These are phyloP conservation scores for Kalanchoe fedtschenkoi DNA, from an alignment of 164 flowering plant genomes.

Conservation along the genomic window DNA sequence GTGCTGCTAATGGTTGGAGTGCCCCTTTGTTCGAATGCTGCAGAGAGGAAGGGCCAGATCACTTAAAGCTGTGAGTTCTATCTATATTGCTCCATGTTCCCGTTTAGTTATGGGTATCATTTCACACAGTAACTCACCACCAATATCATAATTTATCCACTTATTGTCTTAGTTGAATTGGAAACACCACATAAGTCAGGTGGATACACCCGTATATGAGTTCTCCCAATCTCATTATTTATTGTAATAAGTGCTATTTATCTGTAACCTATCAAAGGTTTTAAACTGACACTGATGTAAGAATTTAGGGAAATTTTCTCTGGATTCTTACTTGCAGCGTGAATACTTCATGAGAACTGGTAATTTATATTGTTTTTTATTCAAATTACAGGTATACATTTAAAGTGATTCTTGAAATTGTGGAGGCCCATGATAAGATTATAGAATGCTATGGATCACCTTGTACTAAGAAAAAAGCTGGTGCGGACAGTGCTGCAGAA, in stretches of 20 bases:
- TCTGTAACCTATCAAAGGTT: background rate
- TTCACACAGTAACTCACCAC: too few species aligned
- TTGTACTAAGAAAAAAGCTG: slow-evolving; percentile 47
- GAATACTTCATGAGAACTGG: background rate
- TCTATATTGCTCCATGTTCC: background rate
- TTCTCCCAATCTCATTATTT: background rate
- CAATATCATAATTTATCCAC: too few species aligned
- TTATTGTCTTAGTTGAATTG: background rate
- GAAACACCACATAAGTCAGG: background rate
- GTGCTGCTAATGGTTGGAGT: slow-evolving; percentile 58
- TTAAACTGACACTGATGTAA: background rate
- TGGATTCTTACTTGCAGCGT: background rate
- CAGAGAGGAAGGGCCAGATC: slow-evolving; percentile 68
- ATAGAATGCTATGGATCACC: slow-evolving; percentile 57
- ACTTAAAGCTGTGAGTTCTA: slow-evolving; percentile 55
- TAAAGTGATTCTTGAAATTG: slow-evolving; percentile 51
- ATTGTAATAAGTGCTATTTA: background rate
- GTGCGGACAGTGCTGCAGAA: slow-evolving; percentile 74
- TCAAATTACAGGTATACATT: slow-evolving; percentile 41
- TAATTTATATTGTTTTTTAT: background rate
- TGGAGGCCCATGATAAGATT: slow-evolving; percentile 18
- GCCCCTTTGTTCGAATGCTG: slow-evolving; percentile 60
- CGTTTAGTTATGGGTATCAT: background rate
- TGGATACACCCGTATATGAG: background rate
- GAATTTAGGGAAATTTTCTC: too few species aligned